These are phyloP conservation scores for Mortierella polycephala DNA, from an alignment of 371 early-diverging fungal species.

Conservation along the genomic window DNA sequence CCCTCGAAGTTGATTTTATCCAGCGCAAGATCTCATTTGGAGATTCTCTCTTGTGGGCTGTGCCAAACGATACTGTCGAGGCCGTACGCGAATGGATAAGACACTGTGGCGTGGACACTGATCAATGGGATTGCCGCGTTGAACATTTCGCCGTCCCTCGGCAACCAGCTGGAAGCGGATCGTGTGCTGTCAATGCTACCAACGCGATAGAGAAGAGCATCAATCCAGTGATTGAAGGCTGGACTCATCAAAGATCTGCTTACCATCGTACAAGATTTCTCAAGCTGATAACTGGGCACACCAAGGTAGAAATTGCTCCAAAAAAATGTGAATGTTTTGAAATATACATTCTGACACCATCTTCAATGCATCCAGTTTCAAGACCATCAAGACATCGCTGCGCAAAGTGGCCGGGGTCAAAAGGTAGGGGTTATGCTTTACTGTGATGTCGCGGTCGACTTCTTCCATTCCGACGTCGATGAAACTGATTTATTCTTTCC, in stretches of 20 bases:
- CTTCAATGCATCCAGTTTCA: too few relatives aligned
- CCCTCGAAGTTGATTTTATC: slow-evolving; percentile 1
- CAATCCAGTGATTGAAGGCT: not conserved
- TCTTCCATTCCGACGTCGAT: too few relatives aligned
- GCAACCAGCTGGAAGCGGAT: slow-evolving; percentile 1
- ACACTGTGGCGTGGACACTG: not conserved
- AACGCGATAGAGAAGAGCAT: not conserved
- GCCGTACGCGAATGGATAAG: not conserved
- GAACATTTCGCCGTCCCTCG: not conserved
- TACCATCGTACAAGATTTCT: not conserved
- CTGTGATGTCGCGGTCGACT: too few relatives aligned
- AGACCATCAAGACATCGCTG: too few relatives aligned
- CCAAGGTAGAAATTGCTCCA: too few relatives aligned
- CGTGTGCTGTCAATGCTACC: slow-evolving; percentile 1
- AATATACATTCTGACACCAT: too few relatives aligned
- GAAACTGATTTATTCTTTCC: too few relatives aligned
- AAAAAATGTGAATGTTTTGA: too few relatives aligned
- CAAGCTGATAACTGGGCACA: slow-evolving; percentile 1
- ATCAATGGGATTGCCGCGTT: not conserved
- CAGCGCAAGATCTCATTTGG: slow-evolving; percentile 1
- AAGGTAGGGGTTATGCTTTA: too few relatives aligned
- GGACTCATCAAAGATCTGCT: not conserved
- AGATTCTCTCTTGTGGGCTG: not conserved
- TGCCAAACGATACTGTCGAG: not conserved
- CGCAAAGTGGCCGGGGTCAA: too few relatives aligned